Conservation (phyloP, 139 green algal genomes). For the Chlorella sp. region DNA sequence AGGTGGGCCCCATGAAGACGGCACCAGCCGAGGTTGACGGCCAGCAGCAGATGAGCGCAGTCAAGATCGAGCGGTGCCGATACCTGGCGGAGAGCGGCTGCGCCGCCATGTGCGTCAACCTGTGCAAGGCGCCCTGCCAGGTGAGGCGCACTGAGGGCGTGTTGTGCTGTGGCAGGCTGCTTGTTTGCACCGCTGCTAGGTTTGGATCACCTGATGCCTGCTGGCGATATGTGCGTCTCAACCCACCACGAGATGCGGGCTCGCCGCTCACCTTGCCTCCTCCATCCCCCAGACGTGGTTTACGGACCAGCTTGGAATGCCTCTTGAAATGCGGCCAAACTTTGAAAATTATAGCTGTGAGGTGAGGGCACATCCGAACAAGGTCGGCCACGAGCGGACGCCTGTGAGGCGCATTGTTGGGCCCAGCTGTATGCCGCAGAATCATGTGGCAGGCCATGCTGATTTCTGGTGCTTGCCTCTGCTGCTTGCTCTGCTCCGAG, state of each 20-base stretch:
- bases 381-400: too few species aligned
- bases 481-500: neutral
- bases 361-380: constrained; percentile 37
- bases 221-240: too few species aligned
- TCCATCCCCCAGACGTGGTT: constrained; percentile 81
- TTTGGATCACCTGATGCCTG: too few species aligned
- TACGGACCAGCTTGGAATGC: constrained; percentile 84
- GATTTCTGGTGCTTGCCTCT: neutral
- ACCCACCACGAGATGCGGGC: too few species aligned
- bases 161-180: neutral
- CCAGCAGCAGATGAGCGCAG: constrained; percentile 46
- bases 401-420: too few species aligned
- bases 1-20: constrained; percentile 19
- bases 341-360: constrained; percentile 75
- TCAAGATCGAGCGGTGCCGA: constrained; percentile 77
- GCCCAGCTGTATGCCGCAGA: too few species aligned
- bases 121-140: constrained; percentile 83
- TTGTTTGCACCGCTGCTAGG: too few species aligned
- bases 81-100: constrained; percentile 71
- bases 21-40: neutral
- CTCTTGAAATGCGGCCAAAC: constrained; percentile 78
- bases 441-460: too few species aligned
- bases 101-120: constrained; percentile 84
- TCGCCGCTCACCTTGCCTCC: constrained; percentile 35
- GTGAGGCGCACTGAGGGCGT: constrained; percentile 4